Evolutionary conservation across 352 stramenopile genomes (phyloP), one percentile per base, ranked within the genome.

Genomic region (Globisporangium rhizosaccharum): DNA sequence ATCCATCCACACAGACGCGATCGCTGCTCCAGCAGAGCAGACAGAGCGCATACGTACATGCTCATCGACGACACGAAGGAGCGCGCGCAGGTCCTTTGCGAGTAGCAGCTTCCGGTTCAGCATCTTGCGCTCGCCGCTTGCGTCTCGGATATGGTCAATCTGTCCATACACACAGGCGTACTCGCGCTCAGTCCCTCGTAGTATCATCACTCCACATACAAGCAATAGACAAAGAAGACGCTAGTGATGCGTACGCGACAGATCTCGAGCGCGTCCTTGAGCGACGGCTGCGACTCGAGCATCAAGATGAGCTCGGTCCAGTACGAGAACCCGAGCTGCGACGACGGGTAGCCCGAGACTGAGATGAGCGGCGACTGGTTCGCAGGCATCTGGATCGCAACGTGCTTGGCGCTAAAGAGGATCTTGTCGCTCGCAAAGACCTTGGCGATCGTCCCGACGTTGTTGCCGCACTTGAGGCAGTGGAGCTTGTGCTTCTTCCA

Each of bases 301-400:
- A 89, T 91, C 28, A 89, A 62, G 56, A 91, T 82, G 20, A 91
- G 61, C 53, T 91, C 82, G 8, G 79, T 83, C 82, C 82, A 91
- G 79, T 87, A 89, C 1, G 70, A 77, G 62, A 91, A 89, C 20
- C 70, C 77, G 48, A 91, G 51, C 23, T 84, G 68, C 18, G 82
- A 91, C 30, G 82, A 91, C 23, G 82, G 82, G 44, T 91, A 91
- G 2, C 82, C 82, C 0, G 82, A 91, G 25, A 89, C 57, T 14
- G 82, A 91, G 28, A 89, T 66, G 62, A 91, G 66, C 25, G 82
- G 82, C 12, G 79, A 89, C 62, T 87, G 71, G 48, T 88, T 53
- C 56, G 83, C 75, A 6, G 82, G 79, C 76, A 91, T 85, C 51
- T 87, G 75, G 46, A 91, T 79, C 42, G 79, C 72, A n/a, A 89